Evolutionary conservation across 495 filamentous ascomycete genomes (phyloP), one percentile per base, ranked within the genome.

Genomic region (Astrothelium macrocarpum): DNA sequence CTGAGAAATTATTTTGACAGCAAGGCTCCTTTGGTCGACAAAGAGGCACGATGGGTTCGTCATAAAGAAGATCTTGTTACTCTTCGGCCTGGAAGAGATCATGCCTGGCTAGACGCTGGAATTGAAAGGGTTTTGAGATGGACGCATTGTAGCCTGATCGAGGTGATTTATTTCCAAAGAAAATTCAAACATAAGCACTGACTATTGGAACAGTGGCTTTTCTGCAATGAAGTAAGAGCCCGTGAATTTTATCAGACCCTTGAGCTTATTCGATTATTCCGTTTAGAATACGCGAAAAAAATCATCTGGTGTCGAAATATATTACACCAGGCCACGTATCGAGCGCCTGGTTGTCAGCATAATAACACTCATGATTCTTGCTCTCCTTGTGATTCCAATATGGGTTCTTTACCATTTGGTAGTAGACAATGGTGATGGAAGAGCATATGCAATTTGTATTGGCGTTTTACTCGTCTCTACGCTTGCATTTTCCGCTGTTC

Each of bases 401-500:
- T 72, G 68, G 43, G n/a, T 69, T 42, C 64, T 68, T 18, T 68
- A 60, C 58, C 67, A 68, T 42, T 53, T 68, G 10, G 56, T 66
- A 34, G 16, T 16, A 0, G 49, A 56, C 2, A 29, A n/a, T 29
- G 25, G 25, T 10, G 20, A 12, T 20, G 4, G 20, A 9, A 56
- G 49, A 56, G 25, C 62, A 2, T 43, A 59, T 25, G 64, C 64
- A 2, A 59, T 65, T 2, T 68, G 67, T 46, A 66, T 68, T 16
- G 67, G 64, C 2, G 61, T 75, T 0, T 63, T 76, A 2, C 60
- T 75, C 0, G 26, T 73, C 12, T 74, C 67, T 32, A 75, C 73
- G 1, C 61, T 75, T 1, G 46, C 67, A 1, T 76, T 75, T 56
- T 69, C 74, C 0, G 65, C 53, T 2, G 67, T 66, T 2, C 53